phyloP scores from a whole-genome alignment of 768 basidiomycete genomes.

The Mycena chlorophos region DNA sequence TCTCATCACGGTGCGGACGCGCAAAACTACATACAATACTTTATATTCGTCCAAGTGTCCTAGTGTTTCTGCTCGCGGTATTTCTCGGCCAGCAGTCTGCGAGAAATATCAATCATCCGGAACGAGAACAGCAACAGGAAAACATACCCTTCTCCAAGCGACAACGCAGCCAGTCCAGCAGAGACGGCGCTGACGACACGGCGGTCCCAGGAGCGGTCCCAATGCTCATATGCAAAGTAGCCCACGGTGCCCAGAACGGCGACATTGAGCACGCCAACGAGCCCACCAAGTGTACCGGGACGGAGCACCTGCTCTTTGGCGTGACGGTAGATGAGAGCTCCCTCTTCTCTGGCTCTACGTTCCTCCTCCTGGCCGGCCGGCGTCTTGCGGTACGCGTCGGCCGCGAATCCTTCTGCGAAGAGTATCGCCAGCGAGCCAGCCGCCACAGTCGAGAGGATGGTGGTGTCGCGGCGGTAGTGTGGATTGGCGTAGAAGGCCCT shows the following conservation, averaged over 20 bases:
- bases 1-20: neutral
- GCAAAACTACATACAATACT: neutral
- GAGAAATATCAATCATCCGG: neutral
- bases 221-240: slow-evolving; percentile 64
- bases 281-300: slow-evolving; percentile 65
- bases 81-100: slow-evolving; percentile 23
- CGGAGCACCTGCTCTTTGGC: slow-evolving; percentile 57
- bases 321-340: slow-evolving; percentile 53
- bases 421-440: slow-evolving; percentile 59
- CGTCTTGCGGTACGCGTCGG: slow-evolving; percentile 61
- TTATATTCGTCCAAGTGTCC: neutral
- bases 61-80: slow-evolving; percentile 16
- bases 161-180: slow-evolving; percentile 59
- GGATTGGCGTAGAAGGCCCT: slow-evolving; percentile 66
- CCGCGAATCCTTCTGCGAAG: slow-evolving; percentile 60
- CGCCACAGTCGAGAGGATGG: slow-evolving; percentile 52
- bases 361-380: slow-evolving; percentile 58
- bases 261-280: slow-evolving; percentile 67
- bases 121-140: neutral
- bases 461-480: slow-evolving; percentile 56
- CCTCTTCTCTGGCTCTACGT: slow-evolving; percentile 56
- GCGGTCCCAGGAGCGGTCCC: slow-evolving; percentile 70
- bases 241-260: slow-evolving; percentile 63
- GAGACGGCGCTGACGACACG: slow-evolving; percentile 57
- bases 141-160: slow-evolving; percentile 63